A percentile compares a stretch with the other conserved stretches of the same genome.
phyloP scores from a whole-genome alignment of 176 grass and related monocot species.

The Lolium rigidum region DNA sequence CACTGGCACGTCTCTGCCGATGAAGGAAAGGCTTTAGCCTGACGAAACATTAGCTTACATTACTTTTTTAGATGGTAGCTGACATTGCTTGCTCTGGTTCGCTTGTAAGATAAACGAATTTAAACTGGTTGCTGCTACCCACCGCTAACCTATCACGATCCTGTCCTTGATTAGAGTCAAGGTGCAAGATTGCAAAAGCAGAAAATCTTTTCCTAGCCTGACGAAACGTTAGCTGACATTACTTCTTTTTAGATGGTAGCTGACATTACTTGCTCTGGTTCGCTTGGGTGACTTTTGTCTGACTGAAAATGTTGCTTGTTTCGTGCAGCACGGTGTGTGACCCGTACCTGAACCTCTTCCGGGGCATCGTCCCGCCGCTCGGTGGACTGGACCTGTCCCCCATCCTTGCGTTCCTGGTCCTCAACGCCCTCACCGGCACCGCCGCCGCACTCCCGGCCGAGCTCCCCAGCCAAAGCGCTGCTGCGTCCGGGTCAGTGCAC shows the following conservation, averaged over 20 bases:
- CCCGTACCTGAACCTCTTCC: constrained; percentile 97
- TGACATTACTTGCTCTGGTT: not conserved
- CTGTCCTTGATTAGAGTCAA: not conserved
- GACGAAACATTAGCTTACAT: not conserved
- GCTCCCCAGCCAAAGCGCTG: constrained; percentile 47
- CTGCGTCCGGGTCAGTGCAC: constrained; percentile 2
- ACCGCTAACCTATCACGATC: not conserved
- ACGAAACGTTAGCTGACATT: not conserved
- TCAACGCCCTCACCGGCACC: constrained; percentile 81
- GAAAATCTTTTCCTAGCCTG: not conserved
- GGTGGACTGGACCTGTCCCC: constrained; percentile 96
- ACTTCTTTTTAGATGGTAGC: not conserved
- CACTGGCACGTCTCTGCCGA: not conserved
- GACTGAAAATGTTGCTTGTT: constrained; percentile 17
- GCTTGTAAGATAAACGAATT: not conserved
- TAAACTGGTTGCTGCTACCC: not conserved
- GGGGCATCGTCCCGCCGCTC: constrained; percentile 91
- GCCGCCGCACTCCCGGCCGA: constrained; percentile 94
- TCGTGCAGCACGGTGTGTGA: constrained; percentile 86
- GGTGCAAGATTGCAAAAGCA: constrained; percentile 6
- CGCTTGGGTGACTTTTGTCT: not conserved
- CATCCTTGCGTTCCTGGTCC: constrained; percentile 91
- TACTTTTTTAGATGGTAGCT: not conserved
- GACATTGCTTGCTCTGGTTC: not conserved
- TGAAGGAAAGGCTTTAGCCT: no score